These are phyloP conservation scores for Ambrosia trifida DNA, from an alignment of 129 eudicot genomes.

Conservation along the genomic window DNA sequence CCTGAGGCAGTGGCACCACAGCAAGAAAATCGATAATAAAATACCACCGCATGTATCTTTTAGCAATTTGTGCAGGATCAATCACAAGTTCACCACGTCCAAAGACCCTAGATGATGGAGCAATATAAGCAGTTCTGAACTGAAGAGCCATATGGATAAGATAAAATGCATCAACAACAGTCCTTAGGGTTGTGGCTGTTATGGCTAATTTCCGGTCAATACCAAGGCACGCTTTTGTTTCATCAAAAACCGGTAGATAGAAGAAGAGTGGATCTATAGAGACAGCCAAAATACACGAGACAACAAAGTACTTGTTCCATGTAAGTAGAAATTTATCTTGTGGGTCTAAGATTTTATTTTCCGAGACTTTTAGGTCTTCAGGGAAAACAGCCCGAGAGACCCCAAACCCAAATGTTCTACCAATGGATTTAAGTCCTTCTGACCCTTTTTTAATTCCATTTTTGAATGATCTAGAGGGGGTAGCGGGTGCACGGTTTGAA, in stretches of 20 bases:
- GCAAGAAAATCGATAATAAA: conserved; percentile 82
- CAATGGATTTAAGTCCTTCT: conserved; percentile 76
- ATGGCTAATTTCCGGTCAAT: conserved; percentile 68
- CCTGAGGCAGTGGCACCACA: conserved; percentile 94
- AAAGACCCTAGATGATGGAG: conserved; percentile 94
- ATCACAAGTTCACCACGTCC: conserved; percentile 98
- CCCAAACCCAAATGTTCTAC: conserved; percentile 73
- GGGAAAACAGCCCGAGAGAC: conserved; percentile 91
- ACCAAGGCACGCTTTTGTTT: conserved; percentile 50
- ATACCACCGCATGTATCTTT: conserved; percentile 67
- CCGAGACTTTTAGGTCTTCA: conserved; percentile 84
- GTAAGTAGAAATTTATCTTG: conserved; percentile 79
- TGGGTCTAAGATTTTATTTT: conserved; percentile 84
- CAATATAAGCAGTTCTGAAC: conserved; percentile 88
- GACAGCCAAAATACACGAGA: conserved; percentile 77
- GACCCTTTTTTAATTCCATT: conserved; percentile 74
- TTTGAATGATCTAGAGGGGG: conserved; percentile 72
- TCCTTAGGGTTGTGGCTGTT: conserved; percentile 73
- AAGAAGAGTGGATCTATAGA: conserved; percentile 84
- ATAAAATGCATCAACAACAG: conserved; percentile 74
- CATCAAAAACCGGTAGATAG: conserved; percentile 74
- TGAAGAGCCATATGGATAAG: conserved; percentile 87
- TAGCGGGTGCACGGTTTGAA: conserved; percentile 36
- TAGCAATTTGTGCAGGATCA: conserved; percentile 85
- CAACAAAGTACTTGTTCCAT: conserved; percentile 74